Evolutionary conservation across 257 asterid species (phyloP).

Genomic region (Petunia axillaris): DNA sequence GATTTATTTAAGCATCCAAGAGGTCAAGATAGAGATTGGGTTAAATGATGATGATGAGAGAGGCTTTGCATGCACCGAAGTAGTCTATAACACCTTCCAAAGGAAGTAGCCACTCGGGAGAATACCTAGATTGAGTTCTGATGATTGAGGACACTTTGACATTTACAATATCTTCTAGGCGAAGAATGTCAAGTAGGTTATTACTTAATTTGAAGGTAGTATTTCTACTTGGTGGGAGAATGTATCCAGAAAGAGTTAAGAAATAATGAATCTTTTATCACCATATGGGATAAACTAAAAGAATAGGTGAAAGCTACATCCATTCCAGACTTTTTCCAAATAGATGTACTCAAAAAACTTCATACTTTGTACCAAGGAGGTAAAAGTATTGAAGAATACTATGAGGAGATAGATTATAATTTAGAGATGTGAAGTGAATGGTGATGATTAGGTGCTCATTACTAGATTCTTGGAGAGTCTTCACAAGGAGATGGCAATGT

Average conservation of each 20-base stretch:
- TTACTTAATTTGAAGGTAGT: background rate
- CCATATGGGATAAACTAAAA: background rate
- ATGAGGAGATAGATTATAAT: background rate
- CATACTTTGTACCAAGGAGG: background rate
- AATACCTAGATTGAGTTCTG: background rate
- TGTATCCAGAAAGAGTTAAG: background rate
- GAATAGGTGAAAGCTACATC: background rate
- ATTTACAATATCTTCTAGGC: background rate
- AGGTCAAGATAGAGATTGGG: no score
- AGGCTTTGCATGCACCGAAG: background rate
- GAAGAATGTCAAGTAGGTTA: background rate
- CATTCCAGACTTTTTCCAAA: background rate
- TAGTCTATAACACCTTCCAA: background rate
- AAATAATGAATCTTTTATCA: background rate
- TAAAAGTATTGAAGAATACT: background rate
- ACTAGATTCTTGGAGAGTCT: background rate
- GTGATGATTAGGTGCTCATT: background rate
- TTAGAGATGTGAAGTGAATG: background rate
- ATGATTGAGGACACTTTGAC: background rate
- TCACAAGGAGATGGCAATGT: background rate
- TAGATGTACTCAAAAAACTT: background rate
- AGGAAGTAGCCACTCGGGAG: background rate
- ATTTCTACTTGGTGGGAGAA: conserved; percentile 8
- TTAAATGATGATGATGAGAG: no score
- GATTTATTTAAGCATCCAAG: no score